These are phyloP conservation scores for Huntiella omanensis DNA, from an alignment of 2,329 filamentous ascomycete species.

Conservation along the genomic window DNA sequence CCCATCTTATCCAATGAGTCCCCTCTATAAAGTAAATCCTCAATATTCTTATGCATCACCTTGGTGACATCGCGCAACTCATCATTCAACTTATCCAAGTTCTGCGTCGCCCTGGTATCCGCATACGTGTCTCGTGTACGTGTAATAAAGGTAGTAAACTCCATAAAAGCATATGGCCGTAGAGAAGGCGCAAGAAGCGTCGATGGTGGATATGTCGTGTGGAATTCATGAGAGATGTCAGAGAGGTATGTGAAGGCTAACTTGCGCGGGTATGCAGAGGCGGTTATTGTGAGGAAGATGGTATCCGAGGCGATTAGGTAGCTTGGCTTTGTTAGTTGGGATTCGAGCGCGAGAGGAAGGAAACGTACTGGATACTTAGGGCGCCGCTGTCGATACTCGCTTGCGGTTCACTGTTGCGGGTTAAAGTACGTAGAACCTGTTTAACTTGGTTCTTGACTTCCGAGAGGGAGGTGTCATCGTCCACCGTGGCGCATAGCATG, in stretches of 20 bases:
- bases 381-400: conserved; percentile 72
- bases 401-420: conserved; percentile 73
- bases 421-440: conserved; percentile 73
- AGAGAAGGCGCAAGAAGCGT: conserved; percentile 59
- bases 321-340: conserved; percentile 24
- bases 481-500: conserved; percentile 84
- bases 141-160: conserved; percentile 93
- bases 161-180: conserved; percentile 89
- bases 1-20: conserved; percentile 95
- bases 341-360: background rate
- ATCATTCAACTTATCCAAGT: conserved; percentile 88
- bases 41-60: conserved; percentile 99
- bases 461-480: conserved; percentile 68
- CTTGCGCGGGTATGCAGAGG: conserved; percentile 87
- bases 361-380: conserved; percentile 67
- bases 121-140: conserved; percentile 88
- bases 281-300: conserved; percentile 85
- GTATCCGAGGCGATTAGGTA: conserved; percentile 71
- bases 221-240: conserved; percentile 81
- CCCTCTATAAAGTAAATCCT: conserved; percentile 86
- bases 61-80: conserved; percentile 95
- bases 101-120: conserved; percentile 75
- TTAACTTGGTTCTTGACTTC: conserved; percentile 87
- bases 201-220: conserved; percentile 54
- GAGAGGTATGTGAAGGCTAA: conserved; percentile 96